Conservation (phyloP, 306 rosid genomes). For the Myrica gale region DNA sequence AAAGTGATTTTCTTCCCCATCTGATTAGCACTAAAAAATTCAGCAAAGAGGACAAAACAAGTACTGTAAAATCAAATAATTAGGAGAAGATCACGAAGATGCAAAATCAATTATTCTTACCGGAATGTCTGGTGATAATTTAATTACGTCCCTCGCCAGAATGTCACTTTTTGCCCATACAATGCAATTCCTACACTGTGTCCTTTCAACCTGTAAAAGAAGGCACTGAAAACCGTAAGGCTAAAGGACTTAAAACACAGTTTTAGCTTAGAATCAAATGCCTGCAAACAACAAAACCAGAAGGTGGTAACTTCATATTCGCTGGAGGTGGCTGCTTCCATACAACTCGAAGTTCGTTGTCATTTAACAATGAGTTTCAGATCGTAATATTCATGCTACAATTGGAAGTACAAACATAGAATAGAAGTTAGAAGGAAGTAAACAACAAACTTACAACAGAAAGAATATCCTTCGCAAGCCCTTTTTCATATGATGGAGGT, state of each 20-base stretch:
- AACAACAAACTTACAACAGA: conserved; percentile 60
- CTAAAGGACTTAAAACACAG: conserved; percentile 7
- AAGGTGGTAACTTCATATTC: not conserved
- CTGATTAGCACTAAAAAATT: conserved; percentile 4
- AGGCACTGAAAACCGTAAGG: conserved; percentile 17
- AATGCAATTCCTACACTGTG: conserved; percentile 68
- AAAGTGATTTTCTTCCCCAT: conserved; percentile 12
- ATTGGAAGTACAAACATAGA: conserved; percentile 1
- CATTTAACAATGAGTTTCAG: not conserved
- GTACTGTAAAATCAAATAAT: not conserved
- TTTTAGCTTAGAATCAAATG: not conserved
- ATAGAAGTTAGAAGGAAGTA: conserved; percentile 6
- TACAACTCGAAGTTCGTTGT: not conserved
- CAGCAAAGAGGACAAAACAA: conserved; percentile 1
- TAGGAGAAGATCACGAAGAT: not conserved
- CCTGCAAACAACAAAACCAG: conserved; percentile 6
- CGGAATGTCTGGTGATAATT: conserved; percentile 53
- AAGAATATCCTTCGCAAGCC: conserved; percentile 71
- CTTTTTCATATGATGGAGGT: conserved; percentile 80
- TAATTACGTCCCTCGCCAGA: conserved; percentile 76
- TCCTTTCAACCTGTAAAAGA: conserved; percentile 62
- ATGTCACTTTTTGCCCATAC: conserved; percentile 89
- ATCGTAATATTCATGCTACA: not conserved
- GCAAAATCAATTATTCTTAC: conserved; percentile 36
- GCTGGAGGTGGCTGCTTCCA: not conserved